phyloP scores from a whole-genome alignment of 495 filamentous ascomycete species.

The Lasiosphaeriaceae sp. region DNA sequence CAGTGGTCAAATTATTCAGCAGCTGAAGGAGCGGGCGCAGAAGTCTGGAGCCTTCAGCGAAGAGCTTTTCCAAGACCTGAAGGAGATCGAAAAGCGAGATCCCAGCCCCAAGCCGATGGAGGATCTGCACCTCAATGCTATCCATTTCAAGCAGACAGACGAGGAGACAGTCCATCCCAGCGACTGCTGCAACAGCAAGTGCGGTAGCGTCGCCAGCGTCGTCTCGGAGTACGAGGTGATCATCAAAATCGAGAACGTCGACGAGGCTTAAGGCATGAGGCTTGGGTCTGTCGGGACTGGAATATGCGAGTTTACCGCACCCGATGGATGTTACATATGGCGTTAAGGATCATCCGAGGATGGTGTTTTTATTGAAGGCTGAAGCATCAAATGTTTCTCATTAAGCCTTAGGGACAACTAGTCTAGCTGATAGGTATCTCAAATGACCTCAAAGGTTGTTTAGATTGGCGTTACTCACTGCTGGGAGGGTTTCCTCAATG shows the following conservation, averaged over 20 bases:
- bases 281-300: too few relatives aligned
- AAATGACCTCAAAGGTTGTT: too few relatives aligned
- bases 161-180: not conserved
- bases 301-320: too few relatives aligned
- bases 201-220: not conserved
- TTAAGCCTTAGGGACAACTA: too few relatives aligned
- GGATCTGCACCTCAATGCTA: not conserved
- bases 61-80: constrained; percentile 5
- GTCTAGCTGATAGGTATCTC: too few relatives aligned
- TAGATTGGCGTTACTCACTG: too few relatives aligned
- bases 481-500: too few relatives aligned
- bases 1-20: not conserved
- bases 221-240: not conserved
- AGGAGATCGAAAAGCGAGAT: constrained; percentile 2
- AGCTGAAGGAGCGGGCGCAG: constrained; percentile 10
- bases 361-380: too few relatives aligned
- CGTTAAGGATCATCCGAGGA: too few relatives aligned
- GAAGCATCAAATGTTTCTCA: too few relatives aligned
- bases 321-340: too few relatives aligned
- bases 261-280: too few relatives aligned
- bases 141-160: constrained; percentile 10
- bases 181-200: not conserved
- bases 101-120: constrained; percentile 3
- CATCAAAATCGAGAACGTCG: constrained; percentile 7
- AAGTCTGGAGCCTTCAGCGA: constrained; percentile 9